Evolutionary conservation across 306 rosid species (phyloP).

Genomic region (cucumber (Cucumis sativus)): DNA sequence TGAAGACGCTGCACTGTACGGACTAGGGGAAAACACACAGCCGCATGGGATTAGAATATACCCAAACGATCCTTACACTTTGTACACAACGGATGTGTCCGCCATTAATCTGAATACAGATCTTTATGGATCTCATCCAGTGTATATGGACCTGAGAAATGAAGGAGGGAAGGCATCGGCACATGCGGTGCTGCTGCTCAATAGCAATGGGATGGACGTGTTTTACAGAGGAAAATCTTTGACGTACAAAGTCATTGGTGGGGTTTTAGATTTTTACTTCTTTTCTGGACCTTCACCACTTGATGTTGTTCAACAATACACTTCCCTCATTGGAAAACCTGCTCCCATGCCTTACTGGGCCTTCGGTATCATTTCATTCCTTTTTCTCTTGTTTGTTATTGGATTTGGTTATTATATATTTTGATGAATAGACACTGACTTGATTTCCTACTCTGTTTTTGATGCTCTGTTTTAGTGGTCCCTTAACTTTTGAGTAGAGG

Average conservation of each 20-base stretch:
- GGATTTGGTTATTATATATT: background rate
- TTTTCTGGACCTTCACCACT: slow-evolving; percentile 79
- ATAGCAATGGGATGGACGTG: slow-evolving; percentile 99
- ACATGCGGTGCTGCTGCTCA: slow-evolving; percentile 76
- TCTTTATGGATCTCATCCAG: slow-evolving; percentile 85
- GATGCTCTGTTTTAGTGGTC: background rate
- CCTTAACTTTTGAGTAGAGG: too few species aligned
- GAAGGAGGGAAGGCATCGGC: slow-evolving; percentile 49
- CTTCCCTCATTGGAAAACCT: slow-evolving; percentile 76
- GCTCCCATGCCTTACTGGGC: slow-evolving; percentile 99
- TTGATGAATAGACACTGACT: background rate
- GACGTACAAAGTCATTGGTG: slow-evolving; percentile 82
- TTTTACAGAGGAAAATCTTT: slow-evolving; percentile 65
- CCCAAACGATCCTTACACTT: slow-evolving; percentile 77
- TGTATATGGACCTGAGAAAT: slow-evolving; percentile 85
- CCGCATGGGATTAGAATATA: slow-evolving; percentile 82
- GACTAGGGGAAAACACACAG: slow-evolving; percentile 86
- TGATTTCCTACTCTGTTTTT: background rate
- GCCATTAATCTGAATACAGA: slow-evolving; percentile 85
- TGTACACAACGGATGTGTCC: slow-evolving; percentile 66
- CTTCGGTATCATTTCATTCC: slow-evolving; percentile 39
- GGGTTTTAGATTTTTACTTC: slow-evolving; percentile 89
- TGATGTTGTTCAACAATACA: slow-evolving; percentile 82
- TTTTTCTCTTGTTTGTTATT: background rate
- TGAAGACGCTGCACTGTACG: slow-evolving; percentile 64